Evolutionary conservation across 2,329 filamentous ascomycete species (phyloP).

Genomic region (Neobulgaria alba): DNA sequence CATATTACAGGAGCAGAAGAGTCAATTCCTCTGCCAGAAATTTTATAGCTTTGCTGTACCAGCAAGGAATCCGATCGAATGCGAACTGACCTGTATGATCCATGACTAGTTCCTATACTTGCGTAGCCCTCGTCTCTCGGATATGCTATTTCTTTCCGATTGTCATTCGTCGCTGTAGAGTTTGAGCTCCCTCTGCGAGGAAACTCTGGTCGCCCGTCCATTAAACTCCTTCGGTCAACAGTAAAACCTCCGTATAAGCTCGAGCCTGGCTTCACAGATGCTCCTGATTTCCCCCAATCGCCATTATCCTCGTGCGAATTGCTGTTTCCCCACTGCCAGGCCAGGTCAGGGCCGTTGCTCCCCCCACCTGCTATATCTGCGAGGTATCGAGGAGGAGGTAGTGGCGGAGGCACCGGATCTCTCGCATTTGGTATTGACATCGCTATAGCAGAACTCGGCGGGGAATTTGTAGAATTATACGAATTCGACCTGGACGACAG

Average conservation of each 20-base stretch:
- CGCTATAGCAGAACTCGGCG: slow-evolving; percentile 37
- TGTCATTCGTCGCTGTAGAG: slow-evolving; percentile 36
- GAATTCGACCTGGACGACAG: slow-evolving; percentile 19
- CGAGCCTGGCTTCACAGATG: slow-evolving; percentile 40
- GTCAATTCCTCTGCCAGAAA: not conserved
- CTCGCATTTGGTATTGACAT: slow-evolving; percentile 56
- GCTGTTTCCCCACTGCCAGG: slow-evolving; percentile 48
- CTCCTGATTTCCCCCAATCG: slow-evolving; percentile 34
- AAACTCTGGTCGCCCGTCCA: slow-evolving; percentile 23
- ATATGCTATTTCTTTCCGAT: slow-evolving; percentile 22
- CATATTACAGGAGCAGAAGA: not conserved
- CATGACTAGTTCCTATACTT: slow-evolving; percentile 28
- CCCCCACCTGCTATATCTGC: slow-evolving; percentile 41
- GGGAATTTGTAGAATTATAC: slow-evolving; percentile 29
- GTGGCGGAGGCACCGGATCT: slow-evolving; percentile 47
- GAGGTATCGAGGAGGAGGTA: slow-evolving; percentile 54
- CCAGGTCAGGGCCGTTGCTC: slow-evolving; percentile 52
- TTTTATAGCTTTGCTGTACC: not conserved
- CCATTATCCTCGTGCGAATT: slow-evolving; percentile 41
- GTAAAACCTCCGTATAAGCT: slow-evolving; percentile 39
- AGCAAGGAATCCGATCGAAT: not conserved
- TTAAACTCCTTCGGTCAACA: slow-evolving; percentile 22
- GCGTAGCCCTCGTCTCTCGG: slow-evolving; percentile 30
- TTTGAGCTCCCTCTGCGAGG: slow-evolving; percentile 31
- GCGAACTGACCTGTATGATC: slow-evolving; percentile 26